phyloP scores from a whole-genome alignment of 2,329 filamentous ascomycete species.

The Ascochyta pisi region DNA sequence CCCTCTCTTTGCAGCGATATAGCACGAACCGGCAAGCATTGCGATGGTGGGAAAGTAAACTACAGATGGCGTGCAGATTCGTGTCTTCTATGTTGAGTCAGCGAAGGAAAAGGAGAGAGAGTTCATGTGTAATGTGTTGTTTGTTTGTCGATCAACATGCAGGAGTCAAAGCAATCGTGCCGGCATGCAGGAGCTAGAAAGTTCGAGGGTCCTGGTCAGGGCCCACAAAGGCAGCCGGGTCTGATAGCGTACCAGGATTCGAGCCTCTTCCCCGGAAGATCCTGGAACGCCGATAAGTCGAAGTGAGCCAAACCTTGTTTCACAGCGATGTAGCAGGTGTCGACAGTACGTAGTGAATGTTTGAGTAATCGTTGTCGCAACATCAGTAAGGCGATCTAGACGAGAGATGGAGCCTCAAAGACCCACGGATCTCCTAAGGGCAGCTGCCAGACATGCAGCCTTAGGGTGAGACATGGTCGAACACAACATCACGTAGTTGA shows the following conservation, averaged over 20 bases:
- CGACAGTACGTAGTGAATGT: background rate
- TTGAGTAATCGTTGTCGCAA: background rate
- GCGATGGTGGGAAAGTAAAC: background rate
- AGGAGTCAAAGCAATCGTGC: slow-evolving; percentile 14
- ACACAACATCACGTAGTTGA: slow-evolving; percentile 30
- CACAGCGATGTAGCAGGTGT: background rate
- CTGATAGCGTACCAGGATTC: slow-evolving; percentile 14
- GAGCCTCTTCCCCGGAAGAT: slow-evolving; percentile 4
- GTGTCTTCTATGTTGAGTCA: background rate
- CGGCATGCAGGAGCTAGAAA: slow-evolving; percentile 5
- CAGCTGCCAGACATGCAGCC: slow-evolving; percentile 14
- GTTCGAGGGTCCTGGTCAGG: slow-evolving; percentile 5
- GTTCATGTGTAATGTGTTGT: slow-evolving; percentile 6
- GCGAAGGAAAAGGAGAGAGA: background rate
- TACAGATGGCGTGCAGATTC: background rate
- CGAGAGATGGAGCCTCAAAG: background rate
- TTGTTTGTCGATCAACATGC: slow-evolving; percentile 15
- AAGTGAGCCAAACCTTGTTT: slow-evolving; percentile 4
- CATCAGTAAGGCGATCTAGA: slow-evolving; percentile 1
- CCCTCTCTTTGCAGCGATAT: background rate
- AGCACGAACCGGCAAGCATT: background rate
- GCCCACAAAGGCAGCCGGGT: slow-evolving; percentile 15
- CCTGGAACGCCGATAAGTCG: slow-evolving; percentile 11
- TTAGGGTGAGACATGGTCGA: slow-evolving; percentile 25
- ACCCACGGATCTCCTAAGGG: background rate